Conservation (phyloP, 495 filamentous ascomycete species). For the Podospora conica region DNA sequence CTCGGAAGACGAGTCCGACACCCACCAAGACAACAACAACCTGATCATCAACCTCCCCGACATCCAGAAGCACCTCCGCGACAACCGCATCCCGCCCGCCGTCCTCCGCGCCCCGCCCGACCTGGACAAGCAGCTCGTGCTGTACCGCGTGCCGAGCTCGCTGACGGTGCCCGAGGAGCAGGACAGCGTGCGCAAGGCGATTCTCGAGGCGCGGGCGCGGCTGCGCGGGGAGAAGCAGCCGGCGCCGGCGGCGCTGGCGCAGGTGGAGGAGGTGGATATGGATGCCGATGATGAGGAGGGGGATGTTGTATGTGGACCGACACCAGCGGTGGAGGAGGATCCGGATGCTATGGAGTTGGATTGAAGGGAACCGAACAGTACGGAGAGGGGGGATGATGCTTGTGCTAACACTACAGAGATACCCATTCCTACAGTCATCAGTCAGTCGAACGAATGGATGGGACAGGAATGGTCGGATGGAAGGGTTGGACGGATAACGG, state of each 20-base stretch:
- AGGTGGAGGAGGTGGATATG: neutral
- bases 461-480: neutral
- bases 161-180: conserved; percentile 67
- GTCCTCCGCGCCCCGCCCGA: conserved; percentile 47
- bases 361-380: conserved; percentile 26
- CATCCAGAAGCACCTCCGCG: conserved; percentile 66
- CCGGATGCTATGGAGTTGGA: conserved; percentile 69
- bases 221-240: conserved; percentile 44
- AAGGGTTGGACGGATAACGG: neutral
- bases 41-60: conserved; percentile 70
- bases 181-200: conserved; percentile 78
- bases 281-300: neutral
- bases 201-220: conserved; percentile 73
- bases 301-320: neutral
- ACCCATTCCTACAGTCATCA: neutral
- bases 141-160: conserved; percentile 73
- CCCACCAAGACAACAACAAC: conserved; percentile 28
- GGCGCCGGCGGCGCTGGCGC: conserved; percentile 4
- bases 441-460: too few species aligned
- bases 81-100: conserved; percentile 56
- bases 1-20: conserved; percentile 44
- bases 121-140: conserved; percentile 62
- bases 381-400: neutral
- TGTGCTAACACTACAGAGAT: neutral
- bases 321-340: conserved; percentile 1